phyloP scores from a whole-genome alignment of 352 stramenopile genomes.

The Phytophthora hybrid region DNA sequence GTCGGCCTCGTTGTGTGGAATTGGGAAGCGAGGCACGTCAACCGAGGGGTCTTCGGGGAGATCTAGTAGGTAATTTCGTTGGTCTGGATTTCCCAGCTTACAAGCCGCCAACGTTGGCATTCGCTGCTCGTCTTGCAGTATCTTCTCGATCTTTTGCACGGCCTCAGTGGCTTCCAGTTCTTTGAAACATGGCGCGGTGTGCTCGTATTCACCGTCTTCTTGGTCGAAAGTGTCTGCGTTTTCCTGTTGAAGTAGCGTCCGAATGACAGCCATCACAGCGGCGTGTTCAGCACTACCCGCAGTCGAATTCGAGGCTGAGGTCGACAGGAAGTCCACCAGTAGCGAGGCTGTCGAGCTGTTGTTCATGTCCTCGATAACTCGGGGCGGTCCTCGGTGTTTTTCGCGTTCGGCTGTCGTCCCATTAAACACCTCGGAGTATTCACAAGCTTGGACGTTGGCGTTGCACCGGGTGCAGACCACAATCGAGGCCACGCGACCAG shows the following conservation, averaged over 20 bases:
- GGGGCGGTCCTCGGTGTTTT: conserved; percentile 2
- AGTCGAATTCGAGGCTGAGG: conserved; percentile 17
- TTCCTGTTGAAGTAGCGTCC: conserved; percentile 26
- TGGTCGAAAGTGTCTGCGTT: background rate
- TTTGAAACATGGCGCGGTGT: conserved; percentile 3
- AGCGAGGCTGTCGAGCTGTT: conserved; percentile 15
- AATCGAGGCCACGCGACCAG: conserved; percentile 28
- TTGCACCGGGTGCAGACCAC: conserved; percentile 48
- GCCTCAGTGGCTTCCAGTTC: conserved; percentile 1
- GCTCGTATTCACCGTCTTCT: background rate
- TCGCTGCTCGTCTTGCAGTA: conserved; percentile 16
- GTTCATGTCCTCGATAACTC: conserved; percentile 4
- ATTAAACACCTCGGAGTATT: conserved; percentile 34
- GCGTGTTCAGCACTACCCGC: conserved; percentile 26
- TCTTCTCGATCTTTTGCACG: conserved; percentile 6
- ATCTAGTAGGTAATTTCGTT: conserved; percentile 14
- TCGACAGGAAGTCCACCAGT: conserved; percentile 36
- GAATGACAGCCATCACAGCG: conserved; percentile 29
- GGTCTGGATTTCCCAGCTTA: conserved; percentile 16
- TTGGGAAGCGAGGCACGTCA: conserved; percentile 20
- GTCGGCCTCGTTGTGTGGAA: conserved; percentile 30
- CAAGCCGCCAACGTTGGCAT: conserved; percentile 18
- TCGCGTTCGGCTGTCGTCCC: conserved; percentile 6
- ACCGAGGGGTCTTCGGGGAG: conserved; percentile 13
- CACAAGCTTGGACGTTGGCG: conserved; percentile 45